A percentile compares a stretch with the other conserved stretches of the same genome.
phyloP scores from a whole-genome alignment of 768 basidiomycete genomes.

The Agaricus subrufescens region DNA sequence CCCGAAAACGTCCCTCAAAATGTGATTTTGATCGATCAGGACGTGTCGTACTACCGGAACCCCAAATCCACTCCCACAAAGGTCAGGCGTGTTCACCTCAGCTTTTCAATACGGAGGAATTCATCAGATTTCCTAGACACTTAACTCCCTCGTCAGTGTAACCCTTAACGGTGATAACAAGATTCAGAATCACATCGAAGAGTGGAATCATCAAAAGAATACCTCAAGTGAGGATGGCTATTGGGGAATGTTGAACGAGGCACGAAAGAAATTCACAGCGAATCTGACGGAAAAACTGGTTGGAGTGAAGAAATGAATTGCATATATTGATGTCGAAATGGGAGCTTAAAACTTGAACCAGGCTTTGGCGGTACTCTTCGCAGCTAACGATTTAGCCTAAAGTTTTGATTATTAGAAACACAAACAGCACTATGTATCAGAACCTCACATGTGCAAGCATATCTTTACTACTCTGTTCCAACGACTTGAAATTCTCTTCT shows the following conservation, averaged over 20 bases:
- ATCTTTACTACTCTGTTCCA: conserved; percentile 62
- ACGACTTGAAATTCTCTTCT: conserved; percentile 56
- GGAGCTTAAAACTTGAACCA: conserved; percentile 54
- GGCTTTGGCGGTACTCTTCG: conserved; percentile 57
- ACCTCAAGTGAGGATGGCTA: conserved; percentile 35
- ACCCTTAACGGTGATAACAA: conserved; percentile 32
- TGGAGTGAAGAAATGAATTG: conserved; percentile 14
- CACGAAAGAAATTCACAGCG: conserved; percentile 38
- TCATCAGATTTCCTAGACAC: conserved; percentile 16
- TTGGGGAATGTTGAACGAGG: conserved; percentile 38
- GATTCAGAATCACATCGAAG: conserved; percentile 35
- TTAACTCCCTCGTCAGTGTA: conserved; percentile 39
- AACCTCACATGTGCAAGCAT: conserved; percentile 57
- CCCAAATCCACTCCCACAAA: conserved; percentile 36
- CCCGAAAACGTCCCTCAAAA: conserved; percentile 30
- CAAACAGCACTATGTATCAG: neutral
- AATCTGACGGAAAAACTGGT: conserved; percentile 28
- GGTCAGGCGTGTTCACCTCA: conserved; percentile 13
- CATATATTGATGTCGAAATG: neutral
- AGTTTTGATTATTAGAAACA: neutral
- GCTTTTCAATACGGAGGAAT: no score
- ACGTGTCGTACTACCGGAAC: conserved; percentile 40
- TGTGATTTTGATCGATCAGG: conserved; percentile 41
- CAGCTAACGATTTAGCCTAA: conserved; percentile 60
- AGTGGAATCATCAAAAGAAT: conserved; percentile 39